Percentiles rank a stretch among this genome's conserved stretches.
phyloP scores from a whole-genome alignment of 1,284 basidiomycete genomes.

The Ceratobasidium sp. region DNA sequence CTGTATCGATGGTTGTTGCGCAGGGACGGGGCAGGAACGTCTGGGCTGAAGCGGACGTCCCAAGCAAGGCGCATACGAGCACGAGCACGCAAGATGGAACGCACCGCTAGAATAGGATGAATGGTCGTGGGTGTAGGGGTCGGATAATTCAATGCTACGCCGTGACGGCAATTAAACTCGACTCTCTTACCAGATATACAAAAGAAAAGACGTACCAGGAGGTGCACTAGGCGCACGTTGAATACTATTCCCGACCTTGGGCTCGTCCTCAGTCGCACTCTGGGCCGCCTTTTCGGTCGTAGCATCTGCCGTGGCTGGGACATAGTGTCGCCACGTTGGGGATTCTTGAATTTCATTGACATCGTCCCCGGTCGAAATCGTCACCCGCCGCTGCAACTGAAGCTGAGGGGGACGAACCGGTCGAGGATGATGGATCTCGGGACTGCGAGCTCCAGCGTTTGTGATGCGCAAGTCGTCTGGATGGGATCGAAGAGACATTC shows the following conservation, averaged over 20 bases:
- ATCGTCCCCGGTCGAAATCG: not conserved
- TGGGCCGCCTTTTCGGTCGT: constrained; percentile 18
- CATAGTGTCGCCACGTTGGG: constrained; percentile 10
- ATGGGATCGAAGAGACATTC: constrained; percentile 28
- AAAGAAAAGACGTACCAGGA: not conserved
- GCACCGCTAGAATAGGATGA: constrained; percentile 3
- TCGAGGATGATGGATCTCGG: constrained; percentile 30
- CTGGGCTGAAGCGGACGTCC: constrained; percentile 23
- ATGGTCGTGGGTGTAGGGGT: not conserved
- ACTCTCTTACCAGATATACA: not conserved
- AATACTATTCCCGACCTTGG: not conserved
- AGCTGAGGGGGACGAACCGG: not conserved
- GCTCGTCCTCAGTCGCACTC: not conserved
- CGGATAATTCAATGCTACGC: constrained; percentile 9
- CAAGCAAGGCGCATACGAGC: constrained; percentile 12
- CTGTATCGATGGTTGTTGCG: constrained; percentile 14
- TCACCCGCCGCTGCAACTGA: constrained; percentile 16
- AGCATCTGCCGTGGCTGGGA: constrained; percentile 2
- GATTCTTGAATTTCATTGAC: not conserved
- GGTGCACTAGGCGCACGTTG: constrained; percentile 27
- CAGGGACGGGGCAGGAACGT: not conserved
- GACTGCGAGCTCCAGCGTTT: not conserved
- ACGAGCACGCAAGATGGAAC: constrained; percentile 5
- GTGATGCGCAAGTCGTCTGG: not conserved
- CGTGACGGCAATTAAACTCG: not conserved